Evolutionary conservation across 352 stramenopile species (phyloP), one percentile per base, ranked within the genome.

Genomic region (Pseudoperonospora humuli): DNA sequence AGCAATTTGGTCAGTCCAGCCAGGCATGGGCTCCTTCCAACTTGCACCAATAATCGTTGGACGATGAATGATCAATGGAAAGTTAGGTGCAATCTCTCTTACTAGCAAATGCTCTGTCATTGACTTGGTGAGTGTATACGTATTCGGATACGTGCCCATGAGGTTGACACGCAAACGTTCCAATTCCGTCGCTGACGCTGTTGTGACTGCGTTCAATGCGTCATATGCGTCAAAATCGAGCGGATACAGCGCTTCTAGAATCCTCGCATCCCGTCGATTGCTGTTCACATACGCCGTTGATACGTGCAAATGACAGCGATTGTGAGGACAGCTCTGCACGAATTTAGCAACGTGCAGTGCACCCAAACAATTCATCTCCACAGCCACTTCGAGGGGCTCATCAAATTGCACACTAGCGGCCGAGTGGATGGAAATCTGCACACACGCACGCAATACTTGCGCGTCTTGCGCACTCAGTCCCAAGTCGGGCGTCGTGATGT

Each of bases 91-190:
- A 7, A 76, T 45, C 37, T 77, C 60, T 48, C 73, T 58, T 32
- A 76, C 53, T 19, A 91, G 36, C 20, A 93, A 41, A 25, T 88
- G 72, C 60, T 94, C 83, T 29, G 80, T 78, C 72, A 93, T 92
- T 11, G 78, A 87, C 59, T 95, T 93, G 52, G 81, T 95, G 0
- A 95, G 70, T 15, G 78, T 81, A 58, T 93, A 95, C 32, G 83
- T 95, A 58, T 95, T 95, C 5, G 81, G 79, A 62, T 91, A 95
- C 18, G 80, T 87, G 19, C 83, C 79, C 49, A 93, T 90, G 21
- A 93, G 57, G 36, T 91, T 85, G 11, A 86, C 66, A 24, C 67
- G 61, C 20, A 95, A 46, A 5, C 71, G 61, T 37, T 85, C 77
- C 21, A 86, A 45, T 27, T 89, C 70, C 19, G 45, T 70, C 0